Evolutionary conservation across 2,329 filamentous ascomycete species (phyloP), one percentile per base, ranked within the genome.

Genomic region (Colletotrichum sojae): DNA sequence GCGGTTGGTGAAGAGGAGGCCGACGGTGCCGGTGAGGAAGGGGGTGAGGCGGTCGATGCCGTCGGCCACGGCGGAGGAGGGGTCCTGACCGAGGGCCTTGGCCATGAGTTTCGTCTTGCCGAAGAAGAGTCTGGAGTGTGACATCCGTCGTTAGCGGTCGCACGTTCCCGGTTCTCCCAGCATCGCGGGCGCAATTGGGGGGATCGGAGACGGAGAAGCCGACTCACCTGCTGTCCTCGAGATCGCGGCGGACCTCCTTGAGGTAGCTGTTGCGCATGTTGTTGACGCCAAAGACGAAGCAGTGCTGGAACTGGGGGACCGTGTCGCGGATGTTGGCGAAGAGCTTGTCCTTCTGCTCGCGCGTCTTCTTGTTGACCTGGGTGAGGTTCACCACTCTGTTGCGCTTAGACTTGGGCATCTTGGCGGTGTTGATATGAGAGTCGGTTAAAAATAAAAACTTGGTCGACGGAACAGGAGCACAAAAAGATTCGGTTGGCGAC

Each of bases 71-170:
- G 95, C 94, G 76, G 94, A 92, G 77, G 93, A 92, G 73, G 90
- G 87, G 62, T 86, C 91, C 73, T 89, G 88, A 78, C 96, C 96
- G 27, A 99, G 92, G 66, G 96, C 95, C 83, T 96, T 95, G 76
- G 93, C 91, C 94, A 98, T 98, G 81, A 99, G 95, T 84, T 98
- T 98, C 69, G 95, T 98, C 86, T 98, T 99, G 84, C 95, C 96
- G 83, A 98, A 98, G 90, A 98, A 98, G 80, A 99, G 86, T 75
- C 95, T 96, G 76, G 55, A 10, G 13, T 16, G 2, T 18, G 5
- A 16, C 18, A 25, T 25, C 22, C 22, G 22, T 27, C 40, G 61
- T 69, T 27, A 59, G 63, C 43, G 15, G 45, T 46, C 45, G 18
- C 45, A 16, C 6, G 45, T 46, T 10, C 18, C 8, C 15, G 9